Conservation (phyloP, 768 basidiomycete species). For the Boletus reticuloceps region DNA sequence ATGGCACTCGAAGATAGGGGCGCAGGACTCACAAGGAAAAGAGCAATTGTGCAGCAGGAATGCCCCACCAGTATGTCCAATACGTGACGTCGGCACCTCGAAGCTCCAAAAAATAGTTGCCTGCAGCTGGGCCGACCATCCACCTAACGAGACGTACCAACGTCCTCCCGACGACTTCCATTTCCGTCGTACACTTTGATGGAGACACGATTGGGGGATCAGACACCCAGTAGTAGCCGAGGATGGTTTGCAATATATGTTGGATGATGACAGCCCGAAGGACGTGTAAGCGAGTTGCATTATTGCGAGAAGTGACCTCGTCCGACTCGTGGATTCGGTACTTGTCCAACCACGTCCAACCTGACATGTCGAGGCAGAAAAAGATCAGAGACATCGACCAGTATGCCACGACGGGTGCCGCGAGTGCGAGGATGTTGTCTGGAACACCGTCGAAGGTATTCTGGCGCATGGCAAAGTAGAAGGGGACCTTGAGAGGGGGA, state of each 20-base stretch:
- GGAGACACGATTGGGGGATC: slow-evolving; percentile 33
- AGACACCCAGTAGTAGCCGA: slow-evolving; percentile 70
- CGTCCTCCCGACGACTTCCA: slow-evolving; percentile 40
- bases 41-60: slow-evolving; percentile 70
- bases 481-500: slow-evolving; percentile 39
- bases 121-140: slow-evolving; percentile 42
- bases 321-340: slow-evolving; percentile 86
- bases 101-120: slow-evolving; percentile 33
- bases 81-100: slow-evolving; percentile 49
- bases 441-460: slow-evolving; percentile 55
- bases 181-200: slow-evolving; percentile 40
- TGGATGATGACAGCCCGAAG: slow-evolving; percentile 81
- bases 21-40: slow-evolving; percentile 74
- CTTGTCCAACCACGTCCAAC: slow-evolving; percentile 74
- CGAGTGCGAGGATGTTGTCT: slow-evolving; percentile 70
- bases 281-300: slow-evolving; percentile 69
- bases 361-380: slow-evolving; percentile 74
- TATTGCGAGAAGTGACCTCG: slow-evolving; percentile 75
- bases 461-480: slow-evolving; percentile 51
- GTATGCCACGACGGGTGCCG: slow-evolving; percentile 77
- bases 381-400: slow-evolving; percentile 83
- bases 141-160: slow-evolving; percentile 39
- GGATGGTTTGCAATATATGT: slow-evolving; percentile 76
- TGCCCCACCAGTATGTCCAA: slow-evolving; percentile 90
- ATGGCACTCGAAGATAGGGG: neutral